A percentile compares a stretch with the other conserved stretches of the same genome.
phyloP scores from a whole-genome alignment of 257 asterid species.

The Euphrasia confusa region DNA sequence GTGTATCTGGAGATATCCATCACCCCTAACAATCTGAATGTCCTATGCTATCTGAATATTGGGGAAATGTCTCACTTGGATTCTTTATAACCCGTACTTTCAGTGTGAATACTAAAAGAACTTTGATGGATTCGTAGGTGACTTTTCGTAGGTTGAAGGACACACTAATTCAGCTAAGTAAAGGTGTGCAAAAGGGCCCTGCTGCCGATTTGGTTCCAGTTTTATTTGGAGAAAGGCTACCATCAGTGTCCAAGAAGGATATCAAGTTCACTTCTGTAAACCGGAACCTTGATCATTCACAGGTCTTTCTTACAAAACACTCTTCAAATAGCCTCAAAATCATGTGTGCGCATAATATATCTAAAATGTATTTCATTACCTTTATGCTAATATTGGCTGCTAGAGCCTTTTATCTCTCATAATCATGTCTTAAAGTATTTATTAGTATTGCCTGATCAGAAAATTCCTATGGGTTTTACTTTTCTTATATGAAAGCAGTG shows the following conservation, averaged over 20 bases:
- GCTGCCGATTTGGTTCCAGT: constrained; percentile 91
- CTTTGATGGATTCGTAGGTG: constrained; percentile 47
- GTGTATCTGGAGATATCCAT: no score
- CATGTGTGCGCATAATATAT: constrained; percentile 4
- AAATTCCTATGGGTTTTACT: neutral
- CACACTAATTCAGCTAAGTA: constrained; percentile 75
- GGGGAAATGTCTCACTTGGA: neutral
- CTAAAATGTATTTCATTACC: constrained; percentile 4
- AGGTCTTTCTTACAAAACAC: constrained; percentile 42
- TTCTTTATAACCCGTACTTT: constrained; percentile 13
- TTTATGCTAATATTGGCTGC: neutral
- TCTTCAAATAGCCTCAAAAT: constrained; percentile 7
- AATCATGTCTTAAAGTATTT: neutral
- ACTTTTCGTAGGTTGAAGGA: constrained; percentile 93
- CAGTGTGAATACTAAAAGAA: constrained; percentile 4
- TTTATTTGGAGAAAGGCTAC: constrained; percentile 82
- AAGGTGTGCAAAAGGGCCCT: constrained; percentile 88
- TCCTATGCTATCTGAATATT: constrained; percentile 15
- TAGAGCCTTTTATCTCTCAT: neutral
- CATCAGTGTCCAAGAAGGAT: constrained; percentile 63
- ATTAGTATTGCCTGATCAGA: constrained; percentile 6
- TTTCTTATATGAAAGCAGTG: neutral
- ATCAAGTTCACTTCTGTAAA: constrained; percentile 60
- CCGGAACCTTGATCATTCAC: constrained; percentile 79
- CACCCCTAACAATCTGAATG: constrained; percentile 11